A percentile compares a stretch with the other conserved stretches of the same genome.
Conservation (phyloP, 2,329 filamentous ascomycete genomes). For the Fusarium humuli region DNA sequence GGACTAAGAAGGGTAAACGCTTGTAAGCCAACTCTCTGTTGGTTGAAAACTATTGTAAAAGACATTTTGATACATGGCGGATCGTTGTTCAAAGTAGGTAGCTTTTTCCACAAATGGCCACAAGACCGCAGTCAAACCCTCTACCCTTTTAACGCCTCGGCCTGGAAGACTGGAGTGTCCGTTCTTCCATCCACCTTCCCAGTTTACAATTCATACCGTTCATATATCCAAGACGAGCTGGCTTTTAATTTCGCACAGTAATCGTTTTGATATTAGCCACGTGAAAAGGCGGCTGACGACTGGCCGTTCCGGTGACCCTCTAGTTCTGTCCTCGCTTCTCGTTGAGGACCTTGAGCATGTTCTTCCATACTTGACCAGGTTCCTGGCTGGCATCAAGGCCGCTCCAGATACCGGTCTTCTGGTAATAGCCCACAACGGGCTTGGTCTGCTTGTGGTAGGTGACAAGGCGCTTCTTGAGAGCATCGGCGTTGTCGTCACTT, state of each 20-base stretch:
- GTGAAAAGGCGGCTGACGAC: slow-evolving; percentile 47
- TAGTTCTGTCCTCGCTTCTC: slow-evolving; percentile 54
- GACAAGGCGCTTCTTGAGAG: slow-evolving; percentile 90
- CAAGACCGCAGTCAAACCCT: slow-evolving; percentile 45
- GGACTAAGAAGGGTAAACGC: slow-evolving; percentile 9
- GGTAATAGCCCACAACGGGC: slow-evolving; percentile 96
- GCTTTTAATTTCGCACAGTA: slow-evolving; percentile 36
- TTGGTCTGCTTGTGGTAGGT: slow-evolving; percentile 96
- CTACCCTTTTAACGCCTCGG: slow-evolving; percentile 47
- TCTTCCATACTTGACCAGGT: slow-evolving; percentile 95
- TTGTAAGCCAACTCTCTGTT: slow-evolving; percentile 42
- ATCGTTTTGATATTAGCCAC: slow-evolving; percentile 38
- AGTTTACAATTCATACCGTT: slow-evolving; percentile 44
- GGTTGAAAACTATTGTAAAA: slow-evolving; percentile 41
- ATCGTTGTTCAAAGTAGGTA: slow-evolving; percentile 45
- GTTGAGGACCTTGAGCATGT: slow-evolving; percentile 84
- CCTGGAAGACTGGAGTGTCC: slow-evolving; percentile 35
- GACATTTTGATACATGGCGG: slow-evolving; percentile 47
- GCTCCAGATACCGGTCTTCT: slow-evolving; percentile 97
- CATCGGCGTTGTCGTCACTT: slow-evolving; percentile 95
- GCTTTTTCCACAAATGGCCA: slow-evolving; percentile 45
- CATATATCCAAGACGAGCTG: slow-evolving; percentile 45
- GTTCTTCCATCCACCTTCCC: slow-evolving; percentile 21
- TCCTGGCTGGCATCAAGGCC: slow-evolving; percentile 96
- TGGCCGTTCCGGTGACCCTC: slow-evolving; percentile 39